phyloP scores from a whole-genome alignment of 1,139 yeast genomes.

The Yamadazyma spencermartinsiae region DNA sequence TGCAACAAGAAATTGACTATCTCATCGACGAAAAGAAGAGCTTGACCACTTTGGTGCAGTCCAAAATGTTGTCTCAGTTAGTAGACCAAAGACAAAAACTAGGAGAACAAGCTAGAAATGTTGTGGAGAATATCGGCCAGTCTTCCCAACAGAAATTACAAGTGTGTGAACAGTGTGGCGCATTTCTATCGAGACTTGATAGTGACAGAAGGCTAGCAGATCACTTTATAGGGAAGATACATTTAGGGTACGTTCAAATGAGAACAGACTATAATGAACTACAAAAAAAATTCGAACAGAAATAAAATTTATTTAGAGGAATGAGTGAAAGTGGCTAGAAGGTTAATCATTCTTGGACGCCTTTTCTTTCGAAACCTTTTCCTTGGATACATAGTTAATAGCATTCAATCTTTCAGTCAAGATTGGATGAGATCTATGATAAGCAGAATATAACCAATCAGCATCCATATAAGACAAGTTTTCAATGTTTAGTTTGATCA shows the following conservation, averaged over 20 bases:
- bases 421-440: conserved; percentile 89
- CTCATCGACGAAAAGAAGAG: conserved; percentile 54
- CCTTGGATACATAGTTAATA: conserved; percentile 52
- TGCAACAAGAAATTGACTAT: conserved; percentile 67
- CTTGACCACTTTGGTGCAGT: conserved; percentile 50
- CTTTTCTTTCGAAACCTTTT: conserved; percentile 49
- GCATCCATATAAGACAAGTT: conserved; percentile 84
- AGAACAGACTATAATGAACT: conserved; percentile 60
- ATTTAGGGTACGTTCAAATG: conserved; percentile 77
- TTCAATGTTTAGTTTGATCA: conserved; percentile 73
- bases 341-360: conserved; percentile 29
- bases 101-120: conserved; percentile 54
- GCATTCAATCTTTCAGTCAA: conserved; percentile 84
- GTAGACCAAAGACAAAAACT: conserved; percentile 49
- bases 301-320: neutral
- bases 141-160: conserved; percentile 88
- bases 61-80: conserved; percentile 44
- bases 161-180: conserved; percentile 91
- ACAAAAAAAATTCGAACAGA: conserved; percentile 19
- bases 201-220: conserved; percentile 89
- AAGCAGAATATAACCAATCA: conserved; percentile 86
- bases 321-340: neutral
- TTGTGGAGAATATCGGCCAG: conserved; percentile 78
- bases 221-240: conserved; percentile 88
- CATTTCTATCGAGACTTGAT: conserved; percentile 82